These are phyloP conservation scores for Pisolithus orientalis DNA, from an alignment of 768 basidiomycete species.

Conservation along the genomic window DNA sequence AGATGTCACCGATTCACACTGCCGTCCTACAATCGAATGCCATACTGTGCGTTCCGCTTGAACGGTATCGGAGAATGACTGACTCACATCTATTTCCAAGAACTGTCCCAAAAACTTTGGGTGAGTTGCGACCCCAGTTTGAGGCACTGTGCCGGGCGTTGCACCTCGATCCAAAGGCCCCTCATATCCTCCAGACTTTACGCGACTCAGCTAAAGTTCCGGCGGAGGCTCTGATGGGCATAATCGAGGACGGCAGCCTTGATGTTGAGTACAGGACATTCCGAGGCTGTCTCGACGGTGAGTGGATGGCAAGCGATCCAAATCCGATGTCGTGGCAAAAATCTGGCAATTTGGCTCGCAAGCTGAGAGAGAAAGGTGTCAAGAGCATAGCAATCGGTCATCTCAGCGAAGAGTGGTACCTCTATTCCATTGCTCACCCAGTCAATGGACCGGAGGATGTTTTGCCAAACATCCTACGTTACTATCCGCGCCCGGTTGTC, in stretches of 20 bases:
- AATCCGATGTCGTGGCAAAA: constrained; percentile 68
- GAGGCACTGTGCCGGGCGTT: constrained; percentile 53
- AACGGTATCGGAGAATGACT: neutral
- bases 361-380: constrained; percentile 51
- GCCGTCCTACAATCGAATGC: constrained; percentile 71
- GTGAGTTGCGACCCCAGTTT: constrained; percentile 57
- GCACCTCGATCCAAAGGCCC: constrained; percentile 44
- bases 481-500: constrained; percentile 48
- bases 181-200: constrained; percentile 45
- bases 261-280: constrained; percentile 57
- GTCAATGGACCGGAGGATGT: constrained; percentile 46
- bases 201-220: constrained; percentile 44
- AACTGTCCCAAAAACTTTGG: constrained; percentile 52
- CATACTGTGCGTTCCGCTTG: constrained; percentile 43
- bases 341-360: constrained; percentile 49
- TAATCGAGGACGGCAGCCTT: constrained; percentile 52
- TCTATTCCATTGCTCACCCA: constrained; percentile 67
- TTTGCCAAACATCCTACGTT: constrained; percentile 50
- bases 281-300: constrained; percentile 55
- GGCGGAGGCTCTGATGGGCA: constrained; percentile 43
- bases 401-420: constrained; percentile 69
- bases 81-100: constrained; percentile 22
- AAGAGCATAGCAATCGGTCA: constrained; percentile 61
- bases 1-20: constrained; percentile 57
- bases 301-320: constrained; percentile 48